Evolutionary conservation across 139 green algal genomes (phyloP), one percentile per base, ranked within the genome.

Genomic region (Limnomonas spitsbergensis): DNA sequence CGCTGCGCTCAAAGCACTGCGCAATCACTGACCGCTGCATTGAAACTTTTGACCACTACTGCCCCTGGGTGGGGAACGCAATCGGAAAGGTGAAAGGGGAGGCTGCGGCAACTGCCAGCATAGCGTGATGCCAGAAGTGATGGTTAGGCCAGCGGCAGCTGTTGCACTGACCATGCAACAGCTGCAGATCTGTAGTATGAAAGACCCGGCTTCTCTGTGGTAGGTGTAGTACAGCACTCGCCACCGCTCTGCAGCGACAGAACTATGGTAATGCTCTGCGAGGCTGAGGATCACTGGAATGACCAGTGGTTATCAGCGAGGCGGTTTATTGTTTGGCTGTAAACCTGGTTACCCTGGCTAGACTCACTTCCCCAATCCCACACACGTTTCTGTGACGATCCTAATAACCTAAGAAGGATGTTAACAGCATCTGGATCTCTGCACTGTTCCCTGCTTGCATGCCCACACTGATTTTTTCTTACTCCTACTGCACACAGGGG

Each of bases 31-130:
- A 95, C 40, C 90, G 94, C 66, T 98, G 94, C 82, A 90, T 98
- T 6, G 88, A 95, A 80, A 80, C 90, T 38, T 99, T 99, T 84
- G 96, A 99, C 83, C 96, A 99, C 83, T 98, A 95, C 86, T 99
- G 96, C 87, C 96, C 96, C 34, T 98, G 95, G 95, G 94, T 98
- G 52, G 89, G 89, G 31, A 97, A 96, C 79, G 88, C 85, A 32
- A 89, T 98, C 26, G 94, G 94, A 29, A 94, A 94, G 76, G 87
- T 85, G 80, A 98, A 98, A 85, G 84, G 93, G 47, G 14, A 24
- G 20, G 47, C 24, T 61, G 14, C 47, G 14, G 47, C 47, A 14
- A n/a, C 47, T 61, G 14, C 14, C 47, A 61, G 14, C 47, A 61
- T 61, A 14, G 14, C 14, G 14, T 14, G 14, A 61, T 61, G 31